A percentile compares a stretch with the other conserved stretches of the same genome.
These are phyloP conservation scores for Xylogone sp. DNA, from an alignment of 2,329 filamentous ascomycete genomes.

Conservation along the genomic window DNA sequence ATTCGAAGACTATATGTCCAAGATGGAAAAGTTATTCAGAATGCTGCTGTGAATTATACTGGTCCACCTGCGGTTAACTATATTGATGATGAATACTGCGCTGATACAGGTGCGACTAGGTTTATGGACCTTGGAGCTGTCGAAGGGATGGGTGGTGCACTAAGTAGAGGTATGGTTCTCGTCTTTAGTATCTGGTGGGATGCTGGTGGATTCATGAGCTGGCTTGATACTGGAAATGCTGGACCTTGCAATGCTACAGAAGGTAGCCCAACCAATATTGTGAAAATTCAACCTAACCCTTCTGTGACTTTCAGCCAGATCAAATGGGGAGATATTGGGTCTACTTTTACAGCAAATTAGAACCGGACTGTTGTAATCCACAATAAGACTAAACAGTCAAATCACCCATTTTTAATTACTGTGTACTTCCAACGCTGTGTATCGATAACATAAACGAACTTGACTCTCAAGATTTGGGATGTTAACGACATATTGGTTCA, in stretches of 20 bases:
- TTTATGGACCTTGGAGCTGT: slow-evolving; percentile 56
- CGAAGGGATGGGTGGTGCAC: slow-evolving; percentile 48
- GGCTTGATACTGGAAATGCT: slow-evolving; percentile 47
- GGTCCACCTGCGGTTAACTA: slow-evolving; percentile 38
- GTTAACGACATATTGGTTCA: no score
- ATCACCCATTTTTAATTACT: no score
- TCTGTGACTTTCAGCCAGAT: slow-evolving; percentile 53
- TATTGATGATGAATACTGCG: slow-evolving; percentile 54
- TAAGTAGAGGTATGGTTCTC: slow-evolving; percentile 50
- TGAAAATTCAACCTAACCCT: slow-evolving; percentile 41
- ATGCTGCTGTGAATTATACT: slow-evolving; percentile 39
- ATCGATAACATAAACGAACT: no score
- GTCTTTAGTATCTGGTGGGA: slow-evolving; percentile 55
- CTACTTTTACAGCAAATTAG: slow-evolving; percentile 33
- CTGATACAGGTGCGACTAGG: slow-evolving; percentile 36
- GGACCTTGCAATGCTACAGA: slow-evolving; percentile 53
- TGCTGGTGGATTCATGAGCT: slow-evolving; percentile 48
- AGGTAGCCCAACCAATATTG: slow-evolving; percentile 46
- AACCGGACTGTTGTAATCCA: no score
- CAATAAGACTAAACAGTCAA: no score
- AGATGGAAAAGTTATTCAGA: slow-evolving; percentile 45
- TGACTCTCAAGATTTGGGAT: no score
- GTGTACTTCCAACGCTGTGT: no score
- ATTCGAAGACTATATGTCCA: slow-evolving; percentile 48
- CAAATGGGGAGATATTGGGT: slow-evolving; percentile 57